Base-by-base conservation (phyloP, 352 stramenopile genomes). In the Globisporangium nodosum region DNA sequence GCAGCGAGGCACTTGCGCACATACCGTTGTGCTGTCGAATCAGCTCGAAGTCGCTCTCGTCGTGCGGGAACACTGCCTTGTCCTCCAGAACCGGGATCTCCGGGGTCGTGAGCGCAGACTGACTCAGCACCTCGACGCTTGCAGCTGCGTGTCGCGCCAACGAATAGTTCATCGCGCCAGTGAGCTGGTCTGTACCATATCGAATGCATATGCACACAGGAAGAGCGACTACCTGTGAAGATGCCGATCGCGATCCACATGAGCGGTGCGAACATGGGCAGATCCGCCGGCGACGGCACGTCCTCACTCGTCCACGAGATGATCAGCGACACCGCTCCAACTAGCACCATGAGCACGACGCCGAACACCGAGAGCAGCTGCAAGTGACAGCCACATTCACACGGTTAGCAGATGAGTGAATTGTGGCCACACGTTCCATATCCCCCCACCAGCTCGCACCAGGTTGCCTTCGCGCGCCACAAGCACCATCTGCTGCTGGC, bases 231-330 rank as follows among this genome's bases (percentile, higher is more conserved):
- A 90, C 80, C 80, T 49, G 79, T 84, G 53, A 93, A 83, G 59
- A 93, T 85, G 39, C 84, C 84, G 18, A 92, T 63, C 7, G 81
- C 79, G 56, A 93, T 76, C 81, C 83, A 91, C 71, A 92, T 79
- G 13, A 93, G 70, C 20, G 84, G 84, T 51, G 80, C 68, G 55
- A 90, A 93, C 78, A 93, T 87, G 15, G 81, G 79, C 48, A 90
- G 60, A 30, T 90, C 72, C 24, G 72, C 39, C 0, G 79, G 65
- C 31, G 71, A 77, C 49, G 52, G 20, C 9, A 65, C 54, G n/a
- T 81, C 60, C 12, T 87, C 76, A 45, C 63, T 86, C 37, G 68
- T 76, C 79, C 77, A 89, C 35, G 71, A 59, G 13, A 91, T 60
- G 12, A 87, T 56, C 31, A 85, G 62, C 37, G 78, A 85, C 30